Conservation (phyloP, 1,139 yeast genomes). For the Kodamaea sp. region DNA sequence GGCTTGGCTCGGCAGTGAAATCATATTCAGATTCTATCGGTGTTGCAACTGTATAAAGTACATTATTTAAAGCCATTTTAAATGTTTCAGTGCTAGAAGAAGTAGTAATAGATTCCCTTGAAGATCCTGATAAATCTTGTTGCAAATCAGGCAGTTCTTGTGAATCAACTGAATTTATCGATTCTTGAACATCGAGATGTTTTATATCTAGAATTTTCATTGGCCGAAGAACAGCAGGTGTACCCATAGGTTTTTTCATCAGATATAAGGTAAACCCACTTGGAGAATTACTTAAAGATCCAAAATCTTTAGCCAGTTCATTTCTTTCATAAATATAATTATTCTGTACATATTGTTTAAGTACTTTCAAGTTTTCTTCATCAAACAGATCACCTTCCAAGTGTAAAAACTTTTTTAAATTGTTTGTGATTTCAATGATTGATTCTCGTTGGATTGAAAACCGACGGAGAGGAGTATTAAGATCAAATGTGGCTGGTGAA, state of each 20-base stretch:
- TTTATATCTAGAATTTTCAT: constrained; percentile 4
- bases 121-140: no score
- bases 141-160: no score
- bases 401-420: constrained; percentile 7
- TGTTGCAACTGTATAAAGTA: constrained; percentile 3
- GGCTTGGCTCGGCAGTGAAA: constrained; percentile 32
- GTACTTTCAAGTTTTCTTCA: constrained; percentile 14
- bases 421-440: constrained; percentile 7
- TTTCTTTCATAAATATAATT: constrained; percentile 17
- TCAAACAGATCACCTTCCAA: constrained; percentile 7
- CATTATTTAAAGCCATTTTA: constrained; percentile 4
- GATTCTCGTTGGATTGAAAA: constrained; percentile 21
- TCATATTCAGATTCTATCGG: not conserved
- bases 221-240: constrained; percentile 45
- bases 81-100: no score
- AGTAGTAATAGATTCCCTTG: no score
- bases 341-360: constrained; percentile 16
- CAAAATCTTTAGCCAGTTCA: not conserved
- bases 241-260: constrained; percentile 37
- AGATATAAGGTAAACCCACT: constrained; percentile 26
- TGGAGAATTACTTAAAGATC: constrained; percentile 3
- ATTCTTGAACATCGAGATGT: no score
- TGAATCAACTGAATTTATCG: no score
- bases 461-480: constrained; percentile 34
- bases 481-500: constrained; percentile 41